A percentile compares a stretch with the other conserved stretches of the same genome.
Conservation (phyloP, 2,329 filamentous ascomycete genomes). For the Fusarium xyrophilum region DNA sequence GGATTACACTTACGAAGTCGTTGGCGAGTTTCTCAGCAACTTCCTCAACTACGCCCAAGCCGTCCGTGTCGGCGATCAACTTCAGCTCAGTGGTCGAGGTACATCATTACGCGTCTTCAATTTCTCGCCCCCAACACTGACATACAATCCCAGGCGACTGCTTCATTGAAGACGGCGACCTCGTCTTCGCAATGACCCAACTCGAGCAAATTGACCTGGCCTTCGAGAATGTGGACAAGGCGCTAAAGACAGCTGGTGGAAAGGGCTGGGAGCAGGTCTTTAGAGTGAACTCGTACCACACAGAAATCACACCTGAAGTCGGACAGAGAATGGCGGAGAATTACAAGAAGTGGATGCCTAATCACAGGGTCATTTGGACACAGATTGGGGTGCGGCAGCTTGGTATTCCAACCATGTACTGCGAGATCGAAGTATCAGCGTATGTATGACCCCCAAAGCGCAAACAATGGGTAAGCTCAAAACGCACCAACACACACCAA, state of each 20-base stretch:
- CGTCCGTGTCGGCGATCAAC: slow-evolving; percentile 55
- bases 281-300: slow-evolving; percentile 54
- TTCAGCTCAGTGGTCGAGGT: slow-evolving; percentile 58
- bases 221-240: slow-evolving; percentile 61
- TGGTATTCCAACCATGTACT: slow-evolving; percentile 56
- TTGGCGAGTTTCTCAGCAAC: slow-evolving; percentile 42
- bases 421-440: slow-evolving; percentile 63
- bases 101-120: neutral
- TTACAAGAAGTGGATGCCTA: slow-evolving; percentile 56
- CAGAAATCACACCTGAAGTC: slow-evolving; percentile 49
- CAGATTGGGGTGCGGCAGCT: slow-evolving; percentile 56
- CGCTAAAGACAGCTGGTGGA: slow-evolving; percentile 57
- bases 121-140: neutral
- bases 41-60: slow-evolving; percentile 54
- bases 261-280: slow-evolving; percentile 62
- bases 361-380: slow-evolving; percentile 61
- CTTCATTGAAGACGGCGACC: slow-evolving; percentile 20
- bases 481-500: neutral
- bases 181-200: slow-evolving; percentile 48
- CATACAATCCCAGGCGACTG: slow-evolving; percentile 40
- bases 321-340: slow-evolving; percentile 51
- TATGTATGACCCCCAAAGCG: slow-evolving; percentile 33
- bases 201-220: slow-evolving; percentile 56
- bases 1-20: slow-evolving; percentile 42
- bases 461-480: neutral